Base-by-base conservation (phyloP, 2,329 filamentous ascomycete species). In the Dendryphion nanum region DNA sequence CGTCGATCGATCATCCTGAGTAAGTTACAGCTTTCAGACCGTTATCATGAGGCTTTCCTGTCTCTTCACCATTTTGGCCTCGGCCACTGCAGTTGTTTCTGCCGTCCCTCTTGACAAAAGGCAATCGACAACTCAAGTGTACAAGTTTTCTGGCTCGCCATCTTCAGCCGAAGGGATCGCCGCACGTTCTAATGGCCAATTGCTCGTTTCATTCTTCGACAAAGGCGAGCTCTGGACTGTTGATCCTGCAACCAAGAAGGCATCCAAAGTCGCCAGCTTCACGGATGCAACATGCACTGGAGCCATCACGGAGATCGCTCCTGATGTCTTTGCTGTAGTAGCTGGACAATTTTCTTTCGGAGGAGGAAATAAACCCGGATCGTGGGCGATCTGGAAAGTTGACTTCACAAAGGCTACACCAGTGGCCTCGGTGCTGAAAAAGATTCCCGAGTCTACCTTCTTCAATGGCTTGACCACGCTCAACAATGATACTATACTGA, bases 281-380 rank as follows among this genome's bases (percentile, higher is more conserved):
- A 33, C 42, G 6, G 30, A 44, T 17, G 40, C 50, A 1, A 47
- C 43, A 3, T 45, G 50, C 35, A 40, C 43, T 4, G 44, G 37
- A 13, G 50, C 39, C 8, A 53, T 53, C 18, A 34, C 42, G 8
- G 48, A 53, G 30, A 43, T 50, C 24, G 33, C 42, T 4, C 48
- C 50, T 8, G 50, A 53, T 34, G 40, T 53, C 12, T 53, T 51
- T 24, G 47, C 42, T n/a, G 47, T 50, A 13, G 44, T 50, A 12
- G 50, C 48, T 14, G 50, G 50, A 3, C 37, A 51, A 18, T 53
- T 38, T 19, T 33, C 26, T 4, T 30, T 35, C 8, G 12, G 33
- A 6, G 41, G 41, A 18, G 43, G 46, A 13, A 47, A 42, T 34
- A 52, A 42, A 33, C 21, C 40, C 4, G 48, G 48, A 3, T 45